Percentiles rank a stretch among this genome's conserved stretches.
These are phyloP conservation scores for Irpex sp. DNA, from an alignment of 1,284 basidiomycete species.

Conservation along the genomic window DNA sequence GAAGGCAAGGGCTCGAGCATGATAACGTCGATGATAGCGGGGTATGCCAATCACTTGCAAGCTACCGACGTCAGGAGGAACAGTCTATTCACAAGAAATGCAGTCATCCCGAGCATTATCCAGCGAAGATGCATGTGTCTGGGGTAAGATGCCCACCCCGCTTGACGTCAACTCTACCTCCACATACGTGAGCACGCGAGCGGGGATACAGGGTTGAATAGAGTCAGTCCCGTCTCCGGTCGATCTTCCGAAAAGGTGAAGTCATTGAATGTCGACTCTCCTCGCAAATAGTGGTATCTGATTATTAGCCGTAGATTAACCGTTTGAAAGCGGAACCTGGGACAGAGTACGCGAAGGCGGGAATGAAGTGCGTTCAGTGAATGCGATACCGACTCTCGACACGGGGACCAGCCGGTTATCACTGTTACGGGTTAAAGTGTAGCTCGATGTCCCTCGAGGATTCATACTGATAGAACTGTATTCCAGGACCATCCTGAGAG, in stretches of 20 bases:
- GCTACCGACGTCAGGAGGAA: background rate
- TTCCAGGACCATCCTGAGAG: too few species aligned
- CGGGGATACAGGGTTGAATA: background rate
- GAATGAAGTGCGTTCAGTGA: background rate
- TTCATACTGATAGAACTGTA: too few species aligned
- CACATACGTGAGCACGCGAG: background rate
- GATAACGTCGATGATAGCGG: background rate
- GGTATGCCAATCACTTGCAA: background rate
- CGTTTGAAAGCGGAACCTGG: background rate
- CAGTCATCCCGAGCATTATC: slow-evolving; percentile 13
- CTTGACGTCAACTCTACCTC: slow-evolving; percentile 12
- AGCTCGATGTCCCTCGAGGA: too few species aligned
- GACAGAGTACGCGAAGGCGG: background rate
- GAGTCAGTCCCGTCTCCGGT: background rate
- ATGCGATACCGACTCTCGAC: background rate
- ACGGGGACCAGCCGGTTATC: background rate
- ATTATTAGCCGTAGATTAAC: slow-evolving; percentile 16
- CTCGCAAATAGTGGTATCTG: slow-evolving; percentile 1
- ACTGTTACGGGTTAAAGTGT: background rate
- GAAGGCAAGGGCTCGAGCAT: background rate
- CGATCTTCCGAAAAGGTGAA: slow-evolving; percentile 6
- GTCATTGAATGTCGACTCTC: background rate
- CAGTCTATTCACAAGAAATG: background rate
- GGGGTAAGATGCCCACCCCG: background rate
- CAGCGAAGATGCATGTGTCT: slow-evolving; percentile 2